These are phyloP conservation scores for Neurospora africana DNA, from an alignment of 495 filamentous ascomycete species.

Conservation along the genomic window DNA sequence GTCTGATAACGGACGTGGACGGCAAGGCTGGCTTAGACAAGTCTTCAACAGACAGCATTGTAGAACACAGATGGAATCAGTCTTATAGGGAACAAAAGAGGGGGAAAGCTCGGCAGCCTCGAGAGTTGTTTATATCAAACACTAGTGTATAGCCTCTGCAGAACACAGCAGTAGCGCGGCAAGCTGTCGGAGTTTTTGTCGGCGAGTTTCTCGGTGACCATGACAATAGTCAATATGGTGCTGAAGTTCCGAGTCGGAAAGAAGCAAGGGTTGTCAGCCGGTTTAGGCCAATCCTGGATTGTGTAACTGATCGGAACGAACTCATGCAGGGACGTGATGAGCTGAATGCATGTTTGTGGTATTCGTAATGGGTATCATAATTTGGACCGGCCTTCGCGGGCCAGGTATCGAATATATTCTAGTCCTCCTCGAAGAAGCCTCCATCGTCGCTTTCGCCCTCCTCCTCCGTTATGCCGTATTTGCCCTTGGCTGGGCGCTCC, in stretches of 20 bases:
- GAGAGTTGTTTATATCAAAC: neutral
- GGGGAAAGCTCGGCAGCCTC: neutral
- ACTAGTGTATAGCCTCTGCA: neutral
- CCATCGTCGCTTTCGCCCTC: conserved; percentile 16
- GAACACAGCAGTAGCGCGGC: neutral
- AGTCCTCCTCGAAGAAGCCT: conserved; percentile 25
- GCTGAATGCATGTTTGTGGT: neutral
- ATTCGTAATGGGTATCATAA: conserved; percentile 12
- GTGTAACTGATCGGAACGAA: neutral
- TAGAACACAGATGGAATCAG: neutral
- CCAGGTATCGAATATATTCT: neutral
- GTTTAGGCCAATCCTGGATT: neutral
- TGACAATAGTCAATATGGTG: neutral
- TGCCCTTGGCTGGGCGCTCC: neutral
- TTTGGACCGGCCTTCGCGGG: neutral
- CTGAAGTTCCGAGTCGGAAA: neutral
- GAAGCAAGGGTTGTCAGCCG: neutral
- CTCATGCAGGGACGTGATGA: neutral
- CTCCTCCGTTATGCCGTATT: neutral
- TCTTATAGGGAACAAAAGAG: neutral
- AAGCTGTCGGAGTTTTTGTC: neutral
- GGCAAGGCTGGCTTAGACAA: neutral
- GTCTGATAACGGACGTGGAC: neutral
- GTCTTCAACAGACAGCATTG: neutral
- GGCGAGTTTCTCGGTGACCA: neutral